Evolutionary conservation across 805 yeast species (phyloP).

Genomic region (Danielia oregonensis): DNA sequence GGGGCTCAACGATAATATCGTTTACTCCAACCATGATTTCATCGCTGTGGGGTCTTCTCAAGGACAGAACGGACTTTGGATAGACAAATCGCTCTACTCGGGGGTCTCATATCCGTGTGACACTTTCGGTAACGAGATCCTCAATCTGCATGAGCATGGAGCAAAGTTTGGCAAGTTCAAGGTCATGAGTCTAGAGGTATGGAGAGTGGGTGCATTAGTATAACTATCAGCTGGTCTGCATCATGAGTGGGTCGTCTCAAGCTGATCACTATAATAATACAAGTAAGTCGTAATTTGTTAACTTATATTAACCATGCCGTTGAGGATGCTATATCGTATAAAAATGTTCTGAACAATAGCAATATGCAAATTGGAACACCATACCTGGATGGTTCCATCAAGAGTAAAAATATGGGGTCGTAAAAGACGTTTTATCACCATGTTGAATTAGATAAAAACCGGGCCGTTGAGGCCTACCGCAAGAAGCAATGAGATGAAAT

Average conservation of each 20-base stretch:
- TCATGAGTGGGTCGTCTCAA: no score
- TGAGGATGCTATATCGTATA: constrained; percentile 46
- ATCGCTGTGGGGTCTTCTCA: constrained; percentile 88
- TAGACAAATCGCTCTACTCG: constrained; percentile 64
- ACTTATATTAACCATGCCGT: constrained; percentile 37
- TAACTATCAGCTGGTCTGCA: no score
- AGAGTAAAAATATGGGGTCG: constrained; percentile 23
- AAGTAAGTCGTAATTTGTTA: background rate
- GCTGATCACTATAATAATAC: background rate
- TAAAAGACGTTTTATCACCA: constrained; percentile 22
- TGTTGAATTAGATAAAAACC: constrained; percentile 21
- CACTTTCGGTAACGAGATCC: constrained; percentile 87
- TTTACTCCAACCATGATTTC: constrained; percentile 74
- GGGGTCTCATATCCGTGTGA: constrained; percentile 79
- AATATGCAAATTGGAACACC: constrained; percentile 6
- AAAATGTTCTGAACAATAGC: constrained; percentile 7
- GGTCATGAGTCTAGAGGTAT: constrained; percentile 75
- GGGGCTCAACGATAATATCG: constrained; percentile 79
- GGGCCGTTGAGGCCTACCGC: constrained; percentile 5
- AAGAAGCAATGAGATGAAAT: constrained; percentile 4
- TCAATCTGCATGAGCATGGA: constrained; percentile 29
- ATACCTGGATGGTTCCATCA: constrained; percentile 8
- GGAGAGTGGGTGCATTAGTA: constrained; percentile 72
- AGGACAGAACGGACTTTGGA: constrained; percentile 90
- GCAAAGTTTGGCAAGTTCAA: constrained; percentile 54